These are phyloP conservation scores for Zymoseptoria passerinii DNA, from an alignment of 2,329 filamentous ascomycete genomes.

Conservation along the genomic window DNA sequence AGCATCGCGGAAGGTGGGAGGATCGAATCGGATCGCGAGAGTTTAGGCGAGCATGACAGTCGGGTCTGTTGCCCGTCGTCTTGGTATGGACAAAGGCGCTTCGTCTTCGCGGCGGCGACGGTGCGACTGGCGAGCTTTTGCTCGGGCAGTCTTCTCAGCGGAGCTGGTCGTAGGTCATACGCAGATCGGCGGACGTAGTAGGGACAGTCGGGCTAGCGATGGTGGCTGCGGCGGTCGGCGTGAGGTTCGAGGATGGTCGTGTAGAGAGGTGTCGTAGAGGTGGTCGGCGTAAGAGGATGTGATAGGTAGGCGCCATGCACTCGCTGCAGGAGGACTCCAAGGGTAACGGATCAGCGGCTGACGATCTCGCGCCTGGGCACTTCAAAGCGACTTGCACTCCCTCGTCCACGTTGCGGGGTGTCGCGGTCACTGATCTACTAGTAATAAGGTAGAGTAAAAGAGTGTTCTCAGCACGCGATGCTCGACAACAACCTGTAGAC, in stretches of 20 bases:
- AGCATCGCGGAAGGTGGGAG: conserved; percentile 15
- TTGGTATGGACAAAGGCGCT: conserved; percentile 11
- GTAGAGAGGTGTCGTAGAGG: neutral
- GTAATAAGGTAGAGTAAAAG: neutral
- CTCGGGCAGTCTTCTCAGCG: conserved; percentile 7
- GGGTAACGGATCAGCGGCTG: neutral
- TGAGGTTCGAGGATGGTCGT: neutral
- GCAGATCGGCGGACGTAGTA: neutral
- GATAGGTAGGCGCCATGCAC: no score
- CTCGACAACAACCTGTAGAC: neutral
- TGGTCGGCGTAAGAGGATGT: neutral
- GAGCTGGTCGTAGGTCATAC: neutral
- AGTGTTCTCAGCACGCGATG: neutral
- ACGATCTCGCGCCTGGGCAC: neutral
- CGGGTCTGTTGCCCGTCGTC: conserved; percentile 7
- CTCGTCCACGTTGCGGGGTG: neutral
- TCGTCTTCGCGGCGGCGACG: conserved; percentile 13
- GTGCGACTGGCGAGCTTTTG: conserved; percentile 11
- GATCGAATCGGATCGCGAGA: conserved; percentile 4
- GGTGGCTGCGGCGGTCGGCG: neutral
- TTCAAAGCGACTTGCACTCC: neutral
- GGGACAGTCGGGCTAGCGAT: neutral
- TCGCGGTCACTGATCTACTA: neutral
- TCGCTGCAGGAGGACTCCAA: neutral
- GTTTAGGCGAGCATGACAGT: conserved; percentile 15